Evolutionary conservation across 805 yeast species (phyloP).

Genomic region (Starmerella geochares): DNA sequence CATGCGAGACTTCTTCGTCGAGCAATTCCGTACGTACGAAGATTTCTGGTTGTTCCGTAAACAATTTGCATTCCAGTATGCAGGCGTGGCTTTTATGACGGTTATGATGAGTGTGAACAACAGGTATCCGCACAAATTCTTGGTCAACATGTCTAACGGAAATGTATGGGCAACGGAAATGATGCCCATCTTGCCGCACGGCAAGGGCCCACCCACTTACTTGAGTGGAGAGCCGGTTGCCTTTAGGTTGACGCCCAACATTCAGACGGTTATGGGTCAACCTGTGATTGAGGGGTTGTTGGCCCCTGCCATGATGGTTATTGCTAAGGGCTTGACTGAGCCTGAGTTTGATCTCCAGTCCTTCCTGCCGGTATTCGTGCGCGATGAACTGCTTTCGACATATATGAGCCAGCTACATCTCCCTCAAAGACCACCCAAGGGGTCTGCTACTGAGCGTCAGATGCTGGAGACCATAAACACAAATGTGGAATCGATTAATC

Average conservation of each 20-base stretch:
- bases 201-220: conserved; percentile 68
- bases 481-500: conserved; percentile 75
- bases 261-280: conserved; percentile 88
- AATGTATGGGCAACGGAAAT: conserved; percentile 89
- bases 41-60: conserved; percentile 97
- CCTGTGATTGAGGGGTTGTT: conserved; percentile 87
- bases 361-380: conserved; percentile 81
- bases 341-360: conserved; percentile 89
- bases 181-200: conserved; percentile 52
- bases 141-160: conserved; percentile 71
- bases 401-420: conserved; percentile 46
- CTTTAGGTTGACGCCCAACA: conserved; percentile 89
- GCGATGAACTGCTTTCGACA: conserved; percentile 95
- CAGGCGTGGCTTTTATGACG: conserved; percentile 82
- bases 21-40: conserved; percentile 63
- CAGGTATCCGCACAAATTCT: conserved; percentile 88
- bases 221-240: conserved; percentile 90
- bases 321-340: conserved; percentile 79
- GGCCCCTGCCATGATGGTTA: conserved; percentile 70
- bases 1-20: conserved; percentile 65
- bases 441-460: conserved; percentile 68
- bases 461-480: conserved; percentile 75
- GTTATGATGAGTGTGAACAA: conserved; percentile 89
- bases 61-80: conserved; percentile 90
- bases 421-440: conserved; percentile 58